Percentiles rank a stretch among this genome's conserved stretches.
Evolutionary conservation across 352 stramenopile genomes (phyloP).

Genomic region (Pythium pyrilobum): DNA sequence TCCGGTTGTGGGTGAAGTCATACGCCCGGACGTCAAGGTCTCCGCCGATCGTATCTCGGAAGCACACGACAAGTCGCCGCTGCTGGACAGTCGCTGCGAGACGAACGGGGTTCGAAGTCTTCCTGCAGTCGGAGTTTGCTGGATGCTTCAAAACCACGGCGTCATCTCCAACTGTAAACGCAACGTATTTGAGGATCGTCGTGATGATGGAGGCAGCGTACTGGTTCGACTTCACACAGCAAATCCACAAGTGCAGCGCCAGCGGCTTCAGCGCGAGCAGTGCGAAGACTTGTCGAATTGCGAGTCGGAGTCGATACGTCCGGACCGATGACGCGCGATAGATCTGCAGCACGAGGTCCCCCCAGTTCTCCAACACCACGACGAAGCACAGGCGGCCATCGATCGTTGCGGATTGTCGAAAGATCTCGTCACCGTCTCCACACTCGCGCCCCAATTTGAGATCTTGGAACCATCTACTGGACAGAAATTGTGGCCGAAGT

Average conservation of each 20-base stretch:
- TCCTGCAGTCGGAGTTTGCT: background rate
- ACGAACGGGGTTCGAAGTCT: background rate
- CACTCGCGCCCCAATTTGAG: constrained; percentile 48
- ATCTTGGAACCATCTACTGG: constrained; percentile 61
- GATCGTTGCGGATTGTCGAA: constrained; percentile 46
- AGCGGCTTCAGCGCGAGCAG: constrained; percentile 31
- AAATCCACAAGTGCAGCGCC: constrained; percentile 58
- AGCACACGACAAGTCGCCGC: constrained; percentile 40
- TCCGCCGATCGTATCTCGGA: constrained; percentile 27
- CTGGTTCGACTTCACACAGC: constrained; percentile 63
- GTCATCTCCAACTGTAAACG: background rate
- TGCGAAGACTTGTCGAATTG: constrained; percentile 30
- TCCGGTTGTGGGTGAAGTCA: constrained; percentile 33
- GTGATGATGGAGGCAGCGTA: constrained; percentile 44
- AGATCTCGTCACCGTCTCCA: constrained; percentile 61
- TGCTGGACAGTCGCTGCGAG: constrained; percentile 28
- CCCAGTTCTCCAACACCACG: constrained; percentile 75
- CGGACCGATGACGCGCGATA: constrained; percentile 39
- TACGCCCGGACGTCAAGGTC: constrained; percentile 44
- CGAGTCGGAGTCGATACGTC: constrained; percentile 28
- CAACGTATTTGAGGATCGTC: constrained; percentile 30
- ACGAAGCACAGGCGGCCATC: constrained; percentile 45
- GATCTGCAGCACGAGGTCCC: constrained; percentile 49
- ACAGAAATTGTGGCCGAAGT: constrained; percentile 41
- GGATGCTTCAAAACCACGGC: background rate